Conservation (phyloP, 768 basidiomycete species). For the Leccinum incarnatum region DNA sequence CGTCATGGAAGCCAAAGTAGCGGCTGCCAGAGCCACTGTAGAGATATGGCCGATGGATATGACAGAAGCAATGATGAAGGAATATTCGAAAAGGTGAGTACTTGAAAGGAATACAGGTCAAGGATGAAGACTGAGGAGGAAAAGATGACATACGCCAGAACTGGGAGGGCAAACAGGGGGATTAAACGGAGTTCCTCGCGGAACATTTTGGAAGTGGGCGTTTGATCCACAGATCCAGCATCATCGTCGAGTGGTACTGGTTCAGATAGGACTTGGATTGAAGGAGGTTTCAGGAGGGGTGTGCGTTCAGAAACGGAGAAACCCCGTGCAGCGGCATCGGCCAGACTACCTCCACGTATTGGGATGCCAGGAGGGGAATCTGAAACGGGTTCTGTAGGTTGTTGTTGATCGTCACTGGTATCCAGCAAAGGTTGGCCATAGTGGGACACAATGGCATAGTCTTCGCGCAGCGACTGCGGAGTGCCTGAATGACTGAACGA, state of each 20-base stretch:
- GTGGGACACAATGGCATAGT: slow-evolving; percentile 60
- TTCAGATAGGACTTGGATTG: slow-evolving; percentile 58
- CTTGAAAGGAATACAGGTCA: slow-evolving; percentile 34
- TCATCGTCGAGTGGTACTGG: slow-evolving; percentile 30
- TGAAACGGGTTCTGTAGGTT: slow-evolving; percentile 1
- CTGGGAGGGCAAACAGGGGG: slow-evolving; percentile 62
- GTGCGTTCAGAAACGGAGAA: slow-evolving; percentile 45
- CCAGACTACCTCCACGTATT: slow-evolving; percentile 11
- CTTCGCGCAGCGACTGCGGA: slow-evolving; percentile 53
- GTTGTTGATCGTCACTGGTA: slow-evolving; percentile 40
- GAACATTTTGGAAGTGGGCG: slow-evolving; percentile 35
- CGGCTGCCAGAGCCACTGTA: slow-evolving; percentile 84
- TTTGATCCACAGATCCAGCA: slow-evolving; percentile 16
- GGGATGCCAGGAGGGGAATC: slow-evolving; percentile 19
- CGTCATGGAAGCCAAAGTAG: slow-evolving; percentile 72
- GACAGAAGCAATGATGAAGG: slow-evolving; percentile 79
- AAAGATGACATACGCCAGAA: slow-evolving; percentile 56
- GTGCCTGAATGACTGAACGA: slow-evolving; percentile 35
- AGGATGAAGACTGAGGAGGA: neutral
- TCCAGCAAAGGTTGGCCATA: slow-evolving; percentile 37
- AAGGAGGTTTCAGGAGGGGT: slow-evolving; percentile 49
- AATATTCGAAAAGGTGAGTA: slow-evolving; percentile 81
- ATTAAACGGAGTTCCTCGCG: slow-evolving; percentile 62
- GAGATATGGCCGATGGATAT: slow-evolving; percentile 89
- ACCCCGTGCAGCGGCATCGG: neutral